Percentiles rank a stretch among this genome's conserved stretches.
These are phyloP conservation scores for Cladophialophora chaetospira DNA, from an alignment of 2,329 filamentous ascomycete genomes.

Conservation along the genomic window DNA sequence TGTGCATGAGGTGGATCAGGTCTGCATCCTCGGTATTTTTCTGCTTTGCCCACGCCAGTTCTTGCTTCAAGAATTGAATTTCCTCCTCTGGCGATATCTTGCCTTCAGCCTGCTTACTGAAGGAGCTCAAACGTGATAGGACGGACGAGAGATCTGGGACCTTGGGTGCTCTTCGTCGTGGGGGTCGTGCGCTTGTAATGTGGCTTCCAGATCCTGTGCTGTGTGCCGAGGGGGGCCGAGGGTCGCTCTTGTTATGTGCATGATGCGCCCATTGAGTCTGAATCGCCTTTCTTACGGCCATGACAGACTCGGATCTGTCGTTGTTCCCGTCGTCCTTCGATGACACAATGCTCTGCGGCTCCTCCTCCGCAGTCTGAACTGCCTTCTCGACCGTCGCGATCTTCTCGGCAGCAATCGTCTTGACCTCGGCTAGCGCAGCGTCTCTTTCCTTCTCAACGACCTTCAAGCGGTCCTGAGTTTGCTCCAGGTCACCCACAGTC, in stretches of 20 bases:
- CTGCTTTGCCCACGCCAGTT: slow-evolving; percentile 55
- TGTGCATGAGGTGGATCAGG: slow-evolving; percentile 54
- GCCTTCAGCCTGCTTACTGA: slow-evolving; percentile 34
- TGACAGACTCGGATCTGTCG: not conserved
- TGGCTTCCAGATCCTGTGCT: not conserved
- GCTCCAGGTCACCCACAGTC: slow-evolving; percentile 48
- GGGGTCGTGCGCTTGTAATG: not conserved
- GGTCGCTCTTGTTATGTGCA: not conserved
- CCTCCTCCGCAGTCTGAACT: slow-evolving; percentile 3
- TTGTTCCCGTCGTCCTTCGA: not conserved
- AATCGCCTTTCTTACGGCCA: not conserved
- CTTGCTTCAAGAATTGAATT: slow-evolving; percentile 49
- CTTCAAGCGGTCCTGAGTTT: slow-evolving; percentile 45
- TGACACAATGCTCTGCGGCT: not conserved
- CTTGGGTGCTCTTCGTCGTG: not conserved
- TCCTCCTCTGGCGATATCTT: slow-evolving; percentile 40
- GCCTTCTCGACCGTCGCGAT: not conserved
- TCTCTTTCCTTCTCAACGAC: slow-evolving; percentile 43
- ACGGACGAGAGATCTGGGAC: slow-evolving; percentile 13
- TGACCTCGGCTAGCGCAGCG: slow-evolving; percentile 22
- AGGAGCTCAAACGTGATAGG: slow-evolving; percentile 11
- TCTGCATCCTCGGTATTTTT: slow-evolving; percentile 53
- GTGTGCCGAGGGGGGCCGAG: not conserved
- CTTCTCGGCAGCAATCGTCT: slow-evolving; percentile 12
- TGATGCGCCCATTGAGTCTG: not conserved